Evolutionary conservation across 2,329 filamentous ascomycete genomes (phyloP), one percentile per base, ranked within the genome.

Genomic region (Pseudocercospora eumusae): DNA sequence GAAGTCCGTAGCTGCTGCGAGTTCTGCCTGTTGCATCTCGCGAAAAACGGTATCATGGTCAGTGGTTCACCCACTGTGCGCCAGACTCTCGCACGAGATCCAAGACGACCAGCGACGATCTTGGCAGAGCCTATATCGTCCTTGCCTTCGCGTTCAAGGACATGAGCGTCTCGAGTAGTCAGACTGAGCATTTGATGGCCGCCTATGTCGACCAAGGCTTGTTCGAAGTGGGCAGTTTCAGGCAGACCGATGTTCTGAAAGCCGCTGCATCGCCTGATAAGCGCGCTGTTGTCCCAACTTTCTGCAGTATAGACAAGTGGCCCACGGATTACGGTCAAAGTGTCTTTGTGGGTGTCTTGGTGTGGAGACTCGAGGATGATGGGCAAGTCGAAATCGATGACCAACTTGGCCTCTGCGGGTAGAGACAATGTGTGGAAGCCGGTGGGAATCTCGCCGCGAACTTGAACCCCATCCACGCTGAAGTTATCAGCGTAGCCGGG

Each of bases 11-110:
- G 31, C 40, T 47, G 55, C 55, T 57, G 55, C 18, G 55, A 57
- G 20, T 45, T 57, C 55, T 45, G 40, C 25, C 55, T 27, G 44
- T 57, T 57, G 8, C 55, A 57, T 40, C 55, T 47, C 25, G 55
- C 55, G 44, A 57, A 57, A 31, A 57, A 57, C 10, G 55, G 55
- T 57, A 57, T 57, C 55, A 57, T 10, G 18, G 40, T 44, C 40
- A 57, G 28, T 7, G 55, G 55, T 40, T 45, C 40, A 21, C 15
- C 27, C 31, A 40, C 40, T 28, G 55, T 3, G n/a, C 27, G 21
- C 55, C 55, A 57, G 10, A 47, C 44, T 20, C 55, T 44, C 1
- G 55, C 55, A 21, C 55, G 55, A 57, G 36, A 44, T 21, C 23
- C 55, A n/a, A 40, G 55, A n/a, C 13, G 55, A 33, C 55, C 55